phyloP scores from a whole-genome alignment of 257 asterid genomes.

The Lycium ferocissimum region DNA sequence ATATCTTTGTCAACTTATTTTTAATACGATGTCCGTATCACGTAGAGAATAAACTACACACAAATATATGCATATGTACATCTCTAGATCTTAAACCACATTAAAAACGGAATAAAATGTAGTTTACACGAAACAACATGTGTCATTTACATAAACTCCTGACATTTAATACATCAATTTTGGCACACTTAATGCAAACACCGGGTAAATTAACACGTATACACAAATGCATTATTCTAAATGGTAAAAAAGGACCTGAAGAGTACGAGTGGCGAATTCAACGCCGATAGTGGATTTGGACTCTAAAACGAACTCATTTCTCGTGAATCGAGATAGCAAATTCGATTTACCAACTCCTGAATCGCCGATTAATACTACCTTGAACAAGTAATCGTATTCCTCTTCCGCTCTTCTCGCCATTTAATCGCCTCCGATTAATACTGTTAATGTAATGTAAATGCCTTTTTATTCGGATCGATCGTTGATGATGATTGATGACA shows the following conservation, averaged over 20 bases:
- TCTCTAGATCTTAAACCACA: not conserved
- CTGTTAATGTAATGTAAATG: not conserved
- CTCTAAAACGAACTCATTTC: slow-evolving; percentile 56
- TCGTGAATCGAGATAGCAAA: slow-evolving; percentile 54
- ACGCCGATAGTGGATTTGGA: slow-evolving; percentile 65
- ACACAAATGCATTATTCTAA: not conserved
- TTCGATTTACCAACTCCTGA: slow-evolving; percentile 58
- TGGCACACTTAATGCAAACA: not conserved
- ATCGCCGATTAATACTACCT: slow-evolving; percentile 57
- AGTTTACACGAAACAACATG: not conserved
- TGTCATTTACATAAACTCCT: not conserved
- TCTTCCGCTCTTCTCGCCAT: slow-evolving; percentile 63
- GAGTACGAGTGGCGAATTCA: slow-evolving; percentile 63
- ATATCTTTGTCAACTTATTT: not conserved
- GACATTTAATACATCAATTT: not conserved
- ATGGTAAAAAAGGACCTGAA: slow-evolving; percentile 33
- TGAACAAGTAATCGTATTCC: slow-evolving; percentile 60
- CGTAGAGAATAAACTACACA: not conserved
- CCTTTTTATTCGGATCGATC: slow-evolving; percentile 12
- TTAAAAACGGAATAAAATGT: too few species aligned
- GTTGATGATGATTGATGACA: slow-evolving; percentile 35
- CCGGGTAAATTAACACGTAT: not conserved
- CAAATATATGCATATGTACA: not conserved
- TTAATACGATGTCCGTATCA: not conserved
- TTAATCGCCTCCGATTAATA: slow-evolving; percentile 14